These are phyloP conservation scores for Globisporangium splendens DNA, from an alignment of 352 stramenopile genomes.

Conservation along the genomic window DNA sequence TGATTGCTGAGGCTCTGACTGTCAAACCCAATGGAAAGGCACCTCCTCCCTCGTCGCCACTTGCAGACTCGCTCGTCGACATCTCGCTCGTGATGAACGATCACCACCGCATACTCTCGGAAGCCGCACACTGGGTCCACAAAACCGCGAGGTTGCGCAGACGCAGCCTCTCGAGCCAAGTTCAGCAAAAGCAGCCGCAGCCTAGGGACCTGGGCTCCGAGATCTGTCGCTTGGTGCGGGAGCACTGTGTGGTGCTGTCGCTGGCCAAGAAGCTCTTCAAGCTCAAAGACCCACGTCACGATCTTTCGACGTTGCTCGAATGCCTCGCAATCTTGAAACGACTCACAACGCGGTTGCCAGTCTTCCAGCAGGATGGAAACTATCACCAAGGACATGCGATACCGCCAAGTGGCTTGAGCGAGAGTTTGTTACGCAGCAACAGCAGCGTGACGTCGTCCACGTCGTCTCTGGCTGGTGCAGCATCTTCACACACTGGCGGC, in stretches of 20 bases:
- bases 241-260: slow-evolving; percentile 53
- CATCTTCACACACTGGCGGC: background rate
- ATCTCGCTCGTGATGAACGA: slow-evolving; percentile 81
- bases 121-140: slow-evolving; percentile 41
- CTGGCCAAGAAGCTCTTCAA: slow-evolving; percentile 44
- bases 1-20: background rate
- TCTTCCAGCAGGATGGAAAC: slow-evolving; percentile 19
- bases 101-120: slow-evolving; percentile 53
- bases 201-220: slow-evolving; percentile 35
- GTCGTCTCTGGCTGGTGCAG: slow-evolving; percentile 11
- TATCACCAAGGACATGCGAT: background rate
- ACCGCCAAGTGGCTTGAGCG: slow-evolving; percentile 12
- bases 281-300: slow-evolving; percentile 43
- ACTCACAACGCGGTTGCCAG: slow-evolving; percentile 20
- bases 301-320: slow-evolving; percentile 50
- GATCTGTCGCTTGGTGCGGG: slow-evolving; percentile 45
- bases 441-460: slow-evolving; percentile 5
- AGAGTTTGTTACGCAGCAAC: slow-evolving; percentile 12
- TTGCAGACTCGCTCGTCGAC: slow-evolving; percentile 59
- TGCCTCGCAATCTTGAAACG: slow-evolving; percentile 47
- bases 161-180: background rate
- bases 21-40: background rate
- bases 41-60: slow-evolving; percentile 19
- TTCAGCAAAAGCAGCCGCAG: background rate
- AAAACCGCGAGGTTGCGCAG: slow-evolving; percentile 28